These are phyloP conservation scores for Cardamine occulta DNA, from an alignment of 345 rosid species.

Conservation along the genomic window DNA sequence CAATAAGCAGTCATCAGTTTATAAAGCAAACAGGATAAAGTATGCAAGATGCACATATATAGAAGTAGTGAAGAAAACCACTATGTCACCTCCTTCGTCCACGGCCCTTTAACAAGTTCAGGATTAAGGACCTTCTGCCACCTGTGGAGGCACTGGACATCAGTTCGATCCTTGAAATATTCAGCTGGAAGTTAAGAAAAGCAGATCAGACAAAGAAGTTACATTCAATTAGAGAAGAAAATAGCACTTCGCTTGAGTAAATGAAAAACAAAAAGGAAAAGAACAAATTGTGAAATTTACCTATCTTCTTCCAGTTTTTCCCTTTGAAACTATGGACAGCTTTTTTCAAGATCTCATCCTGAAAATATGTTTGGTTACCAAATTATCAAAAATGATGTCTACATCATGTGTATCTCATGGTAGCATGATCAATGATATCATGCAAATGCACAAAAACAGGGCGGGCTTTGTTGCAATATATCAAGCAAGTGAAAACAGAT, in stretches of 20 bases:
- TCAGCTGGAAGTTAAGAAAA: conserved; percentile 69
- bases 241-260: neutral
- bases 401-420: conserved; percentile 17
- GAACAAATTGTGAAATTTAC: conserved; percentile 42
- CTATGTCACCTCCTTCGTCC: conserved; percentile 93
- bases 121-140: conserved; percentile 99
- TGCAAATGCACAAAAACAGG: conserved; percentile 13
- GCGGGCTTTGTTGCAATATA: neutral
- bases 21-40: conserved; percentile 3
- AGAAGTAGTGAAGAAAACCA: conserved; percentile 8
- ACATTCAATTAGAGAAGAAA: conserved; percentile 11
- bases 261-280: neutral
- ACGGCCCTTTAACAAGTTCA: conserved; percentile 98
- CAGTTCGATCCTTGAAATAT: conserved; percentile 98
- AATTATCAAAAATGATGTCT: conserved; percentile 3
- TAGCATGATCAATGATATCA: conserved; percentile 20
- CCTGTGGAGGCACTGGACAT: conserved; percentile 99
- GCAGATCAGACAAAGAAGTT: conserved; percentile 42
- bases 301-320: conserved; percentile 99
- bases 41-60: conserved; percentile 4
- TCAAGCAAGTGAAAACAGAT: neutral
- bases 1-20: conserved; percentile 8
- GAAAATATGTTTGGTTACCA: conserved; percentile 30
- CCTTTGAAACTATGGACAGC: conserved; percentile 97
- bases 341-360: conserved; percentile 91